Base-by-base conservation (phyloP, 1,284 basidiomycete species). In the Ceratobasidium sp. region DNA sequence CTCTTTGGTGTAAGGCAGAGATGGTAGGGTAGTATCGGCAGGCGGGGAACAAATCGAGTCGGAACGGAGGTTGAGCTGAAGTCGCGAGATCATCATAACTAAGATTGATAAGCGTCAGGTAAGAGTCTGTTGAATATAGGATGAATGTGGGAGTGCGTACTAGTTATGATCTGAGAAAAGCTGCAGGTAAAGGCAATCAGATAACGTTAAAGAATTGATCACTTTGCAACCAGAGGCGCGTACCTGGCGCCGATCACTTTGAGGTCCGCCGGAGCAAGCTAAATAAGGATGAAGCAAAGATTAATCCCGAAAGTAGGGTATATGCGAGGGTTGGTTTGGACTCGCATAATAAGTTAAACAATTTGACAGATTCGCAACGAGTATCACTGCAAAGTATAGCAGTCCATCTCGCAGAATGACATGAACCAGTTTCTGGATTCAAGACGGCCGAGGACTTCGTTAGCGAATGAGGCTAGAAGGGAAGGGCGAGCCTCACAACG, bases 51-150 rank as follows among this genome's bases (percentile, higher is more conserved):
- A 54, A 1, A 75, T 54, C 0, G 73, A 75, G 20, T 63, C 49
- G 10, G 73, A 75, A 23, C 73, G 73, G n/a, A 75, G 69, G 56
- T 75, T 75, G 2, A 75, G 49, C 39, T 75, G 73, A 26, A 75
- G 61, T 11, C 73, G 60, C 23, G 73, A 64, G 23, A 75, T 75
- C 61, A 75, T 64, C 15, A 75, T n/a, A 56, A 75, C 73, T 75
- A n/a, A 15, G 26, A 49, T 11, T 28, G 10, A 23, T 26, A 20
- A 45, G 3, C n/a, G n/a, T n/a, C 47, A 42, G 7, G 39, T 8
- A 31, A 3, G 17, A 11, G 4, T 11, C 10, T n/a, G n/a, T 54
- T 47, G 13, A 6, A 42, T 11, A 26, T 15, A n/a, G 15, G 45
- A 28, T 66, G 7, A 39, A 8, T 13, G 13, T 23, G 10, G 3